A percentile compares a stretch with the other conserved stretches of the same genome.
phyloP scores from a whole-genome alignment of 306 rosid genomes.

The Pueraria montana region DNA sequence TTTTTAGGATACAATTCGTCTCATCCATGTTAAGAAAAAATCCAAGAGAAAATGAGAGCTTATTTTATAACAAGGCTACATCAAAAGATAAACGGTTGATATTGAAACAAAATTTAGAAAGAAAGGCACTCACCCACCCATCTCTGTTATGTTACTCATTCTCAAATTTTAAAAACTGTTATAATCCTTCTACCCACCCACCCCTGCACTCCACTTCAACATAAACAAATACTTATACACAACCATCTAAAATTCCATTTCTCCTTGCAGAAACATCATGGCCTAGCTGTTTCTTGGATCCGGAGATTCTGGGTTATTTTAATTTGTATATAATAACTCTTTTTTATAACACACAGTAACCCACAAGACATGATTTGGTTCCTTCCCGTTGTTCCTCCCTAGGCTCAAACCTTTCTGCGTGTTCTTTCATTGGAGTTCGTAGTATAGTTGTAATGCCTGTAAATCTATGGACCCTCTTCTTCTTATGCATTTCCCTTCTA shows the following conservation, averaged over 20 bases:
- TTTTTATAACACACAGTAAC: constrained; percentile 51
- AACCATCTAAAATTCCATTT: constrained; percentile 71
- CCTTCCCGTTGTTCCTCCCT: constrained; percentile 80
- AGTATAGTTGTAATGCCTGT: constrained; percentile 90
- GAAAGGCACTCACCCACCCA: constrained; percentile 59
- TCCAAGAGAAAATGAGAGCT: constrained; percentile 60
- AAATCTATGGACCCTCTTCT: constrained; percentile 72
- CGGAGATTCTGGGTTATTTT: constrained; percentile 78
- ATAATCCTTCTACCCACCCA: constrained; percentile 62
- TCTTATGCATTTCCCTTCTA: constrained; percentile 57
- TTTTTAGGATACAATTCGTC: constrained; percentile 50
- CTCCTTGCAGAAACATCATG: constrained; percentile 76
- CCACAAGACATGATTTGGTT: constrained; percentile 94
- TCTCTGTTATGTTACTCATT: constrained; percentile 56
- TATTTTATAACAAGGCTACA: constrained; percentile 48
- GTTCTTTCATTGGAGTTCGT: constrained; percentile 67
- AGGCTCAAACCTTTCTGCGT: constrained; percentile 64
- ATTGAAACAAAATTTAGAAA: constrained; percentile 49
- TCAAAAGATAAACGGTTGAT: constrained; percentile 48
- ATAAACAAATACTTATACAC: constrained; percentile 72
- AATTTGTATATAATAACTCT: constrained; percentile 35
- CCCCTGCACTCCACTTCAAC: constrained; percentile 50
- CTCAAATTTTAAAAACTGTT: constrained; percentile 58
- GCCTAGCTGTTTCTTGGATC: constrained; percentile 99
- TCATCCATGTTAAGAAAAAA: constrained; percentile 44